These are phyloP conservation scores for Neurospora tetraspora DNA, from an alignment of 495 filamentous ascomycete genomes.

Conservation along the genomic window DNA sequence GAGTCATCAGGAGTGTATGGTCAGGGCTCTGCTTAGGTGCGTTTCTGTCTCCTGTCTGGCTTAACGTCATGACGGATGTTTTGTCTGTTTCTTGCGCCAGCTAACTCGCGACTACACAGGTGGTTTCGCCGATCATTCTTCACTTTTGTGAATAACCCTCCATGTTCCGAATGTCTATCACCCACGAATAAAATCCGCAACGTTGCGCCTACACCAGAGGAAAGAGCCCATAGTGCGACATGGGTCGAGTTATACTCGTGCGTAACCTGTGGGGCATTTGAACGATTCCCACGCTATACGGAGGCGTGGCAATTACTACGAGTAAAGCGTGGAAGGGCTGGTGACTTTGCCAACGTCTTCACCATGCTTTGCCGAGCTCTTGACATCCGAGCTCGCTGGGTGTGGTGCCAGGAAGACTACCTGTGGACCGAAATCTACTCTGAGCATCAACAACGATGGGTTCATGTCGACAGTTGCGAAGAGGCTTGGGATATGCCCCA, in stretches of 20 bases:
- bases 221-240: conserved; percentile 74
- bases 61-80: not conserved
- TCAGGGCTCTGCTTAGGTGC: conserved; percentile 77
- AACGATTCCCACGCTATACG: conserved; percentile 88
- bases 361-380: conserved; percentile 95
- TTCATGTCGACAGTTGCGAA: conserved; percentile 95
- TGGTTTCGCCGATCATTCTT: conserved; percentile 97
- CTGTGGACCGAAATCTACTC: conserved; percentile 98
- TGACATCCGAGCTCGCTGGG: conserved; percentile 86
- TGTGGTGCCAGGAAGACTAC: conserved; percentile 96
- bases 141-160: conserved; percentile 90
- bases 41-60: conserved; percentile 6
- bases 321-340: conserved; percentile 71
- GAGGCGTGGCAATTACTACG: conserved; percentile 92
- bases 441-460: conserved; percentile 84
- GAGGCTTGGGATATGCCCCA: conserved; percentile 92
- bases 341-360: conserved; percentile 98
- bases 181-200: conserved; percentile 77
- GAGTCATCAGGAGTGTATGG: conserved; percentile 97
- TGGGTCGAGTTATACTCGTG: conserved; percentile 81
- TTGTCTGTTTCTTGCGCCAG: conserved; percentile 4
- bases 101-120: conserved; percentile 32
- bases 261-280: conserved; percentile 57
- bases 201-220: conserved; percentile 77
- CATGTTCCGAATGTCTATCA: conserved; percentile 66